A percentile compares a stretch with the other conserved stretches of the same genome.
Conservation (phyloP, 2,329 filamentous ascomycete species). For the Diaporthe capsici region DNA sequence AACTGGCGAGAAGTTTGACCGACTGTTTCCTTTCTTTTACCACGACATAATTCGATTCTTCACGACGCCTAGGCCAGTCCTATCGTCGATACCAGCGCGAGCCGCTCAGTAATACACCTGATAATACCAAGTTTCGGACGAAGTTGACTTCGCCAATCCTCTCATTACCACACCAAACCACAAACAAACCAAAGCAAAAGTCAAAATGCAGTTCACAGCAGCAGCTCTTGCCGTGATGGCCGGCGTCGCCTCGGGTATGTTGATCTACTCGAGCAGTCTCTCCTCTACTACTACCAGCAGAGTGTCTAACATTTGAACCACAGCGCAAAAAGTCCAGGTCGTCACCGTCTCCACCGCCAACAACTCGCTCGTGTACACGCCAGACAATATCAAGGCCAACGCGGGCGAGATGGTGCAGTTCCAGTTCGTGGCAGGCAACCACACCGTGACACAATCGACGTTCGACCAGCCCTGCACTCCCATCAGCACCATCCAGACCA, state of each 20-base stretch:
- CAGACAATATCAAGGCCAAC: slow-evolving; percentile 74
- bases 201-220: slow-evolving; percentile 68
- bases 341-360: slow-evolving; percentile 63
- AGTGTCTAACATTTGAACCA: slow-evolving; percentile 24
- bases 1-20: slow-evolving; percentile 39
- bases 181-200: slow-evolving; percentile 38
- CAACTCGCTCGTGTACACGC: slow-evolving; percentile 73
- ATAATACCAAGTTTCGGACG: slow-evolving; percentile 22
- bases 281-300: neutral
- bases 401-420: slow-evolving; percentile 76
- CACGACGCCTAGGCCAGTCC: slow-evolving; percentile 61
- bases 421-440: slow-evolving; percentile 78
- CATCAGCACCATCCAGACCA: slow-evolving; percentile 64
- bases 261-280: neutral
- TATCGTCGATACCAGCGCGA: slow-evolving; percentile 59
- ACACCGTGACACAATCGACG: slow-evolving; percentile 83
- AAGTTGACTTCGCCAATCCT: slow-evolving; percentile 39
- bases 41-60: slow-evolving; percentile 45
- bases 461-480: slow-evolving; percentile 80
- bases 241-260: slow-evolving; percentile 62
- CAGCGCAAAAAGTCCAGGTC: slow-evolving; percentile 68
- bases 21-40: slow-evolving; percentile 46
- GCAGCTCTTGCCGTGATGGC: slow-evolving; percentile 63
- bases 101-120: slow-evolving; percentile 54
- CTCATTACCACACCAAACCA: slow-evolving; percentile 40